Percentiles rank a stretch among this genome's conserved stretches.
Conservation (phyloP, 176 grass and related monocot species). For the Oryza glaberrima region DNA sequence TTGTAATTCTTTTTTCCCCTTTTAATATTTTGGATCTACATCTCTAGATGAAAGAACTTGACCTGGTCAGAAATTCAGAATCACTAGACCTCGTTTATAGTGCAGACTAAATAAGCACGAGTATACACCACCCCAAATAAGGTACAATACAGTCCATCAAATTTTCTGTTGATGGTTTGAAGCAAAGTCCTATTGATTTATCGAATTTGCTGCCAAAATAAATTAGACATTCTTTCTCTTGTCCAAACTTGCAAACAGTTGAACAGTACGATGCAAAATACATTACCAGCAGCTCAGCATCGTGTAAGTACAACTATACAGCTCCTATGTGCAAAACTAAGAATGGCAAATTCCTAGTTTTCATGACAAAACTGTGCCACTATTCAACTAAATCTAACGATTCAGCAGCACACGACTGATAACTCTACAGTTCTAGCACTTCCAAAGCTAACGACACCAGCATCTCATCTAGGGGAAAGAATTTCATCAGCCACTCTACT, state of each 20-base stretch:
- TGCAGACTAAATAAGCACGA: neutral
- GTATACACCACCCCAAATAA: neutral
- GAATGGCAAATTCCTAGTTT: neutral
- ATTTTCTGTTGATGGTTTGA: neutral
- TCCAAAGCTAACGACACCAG: neutral
- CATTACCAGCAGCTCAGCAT: neutral
- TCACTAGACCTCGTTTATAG: neutral
- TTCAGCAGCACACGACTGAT: neutral
- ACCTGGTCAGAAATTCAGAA: conserved; percentile 1
- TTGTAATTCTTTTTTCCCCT: neutral
- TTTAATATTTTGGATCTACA: neutral
- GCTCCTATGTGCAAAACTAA: neutral
- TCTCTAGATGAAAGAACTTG: neutral
- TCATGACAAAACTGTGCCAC: neutral
- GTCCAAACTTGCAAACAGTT: neutral
- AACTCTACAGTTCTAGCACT: neutral
- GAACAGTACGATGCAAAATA: neutral
- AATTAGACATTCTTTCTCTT: neutral
- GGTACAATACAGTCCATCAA: neutral
- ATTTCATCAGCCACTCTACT: conserved; percentile 6
- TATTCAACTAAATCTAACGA: neutral
- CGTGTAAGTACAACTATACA: neutral
- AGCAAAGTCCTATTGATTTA: neutral
- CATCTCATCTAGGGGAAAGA: neutral
- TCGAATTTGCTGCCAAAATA: neutral